phyloP scores from a whole-genome alignment of 352 stramenopile genomes.

The Poterioochromonas sp. region DNA sequence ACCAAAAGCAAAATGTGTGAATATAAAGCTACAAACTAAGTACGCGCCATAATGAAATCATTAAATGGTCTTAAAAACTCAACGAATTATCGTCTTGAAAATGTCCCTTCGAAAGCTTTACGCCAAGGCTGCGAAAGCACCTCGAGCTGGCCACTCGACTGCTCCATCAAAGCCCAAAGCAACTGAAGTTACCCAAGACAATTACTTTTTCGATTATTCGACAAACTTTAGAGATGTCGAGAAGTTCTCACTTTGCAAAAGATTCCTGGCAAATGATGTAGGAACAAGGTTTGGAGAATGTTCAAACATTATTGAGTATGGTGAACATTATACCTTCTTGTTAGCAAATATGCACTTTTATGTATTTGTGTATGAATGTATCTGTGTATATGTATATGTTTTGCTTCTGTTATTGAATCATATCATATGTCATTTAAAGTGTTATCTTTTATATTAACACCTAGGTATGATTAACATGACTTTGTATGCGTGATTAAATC shows the following conservation, averaged over 20 bases:
- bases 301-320: constrained; percentile 17
- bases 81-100: constrained; percentile 17
- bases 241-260: constrained; percentile 14
- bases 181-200: constrained; percentile 13
- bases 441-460: no score
- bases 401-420: no score
- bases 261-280: constrained; percentile 13
- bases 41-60: no score
- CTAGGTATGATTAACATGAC: no score
- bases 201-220: constrained; percentile 17
- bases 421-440: no score
- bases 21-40: no score
- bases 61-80: no score
- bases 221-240: constrained; percentile 14
- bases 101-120: constrained; percentile 13
- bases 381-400: no score
- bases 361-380: no score
- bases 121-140: constrained; percentile 5
- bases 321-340: constrained; percentile 15
- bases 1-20: no score
- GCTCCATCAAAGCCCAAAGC: constrained; percentile 8
- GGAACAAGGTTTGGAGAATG: constrained; percentile 11
- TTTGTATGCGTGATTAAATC: no score
- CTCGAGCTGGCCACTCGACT: constrained; percentile 5
- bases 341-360: no score